phyloP scores from a whole-genome alignment of 23 red algal species.

The Pyropia yezoensis region DNA sequence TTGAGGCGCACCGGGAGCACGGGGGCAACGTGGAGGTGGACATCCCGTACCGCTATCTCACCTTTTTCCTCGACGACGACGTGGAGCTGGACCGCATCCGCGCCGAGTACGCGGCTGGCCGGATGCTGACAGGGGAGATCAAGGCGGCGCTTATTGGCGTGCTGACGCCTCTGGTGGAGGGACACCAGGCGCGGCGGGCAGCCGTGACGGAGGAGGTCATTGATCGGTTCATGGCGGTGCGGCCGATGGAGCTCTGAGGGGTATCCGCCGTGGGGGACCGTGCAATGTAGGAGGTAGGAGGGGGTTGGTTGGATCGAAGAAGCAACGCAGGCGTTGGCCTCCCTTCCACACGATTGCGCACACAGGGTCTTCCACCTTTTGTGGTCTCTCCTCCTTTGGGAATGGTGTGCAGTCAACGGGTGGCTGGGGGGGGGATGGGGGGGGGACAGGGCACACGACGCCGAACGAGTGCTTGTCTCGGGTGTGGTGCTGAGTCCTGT shows the following conservation, averaged over 20 bases:
- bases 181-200: constrained; percentile 57
- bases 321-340: no score
- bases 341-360: no score
- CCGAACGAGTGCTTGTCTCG: no score
- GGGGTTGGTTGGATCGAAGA: no score
- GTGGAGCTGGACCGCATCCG: constrained; percentile 56
- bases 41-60: constrained; percentile 85
- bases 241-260: constrained; percentile 44
- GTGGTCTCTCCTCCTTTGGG: no score
- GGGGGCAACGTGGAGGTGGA: constrained; percentile 76
- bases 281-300: no score
- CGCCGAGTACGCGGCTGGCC: constrained; percentile 53
- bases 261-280: no score
- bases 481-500: no score
- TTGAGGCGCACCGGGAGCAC: constrained; percentile 88
- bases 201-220: constrained; percentile 51
- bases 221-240: constrained; percentile 41
- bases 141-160: constrained; percentile 73
- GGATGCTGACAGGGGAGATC: constrained; percentile 94
- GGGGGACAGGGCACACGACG: no score
- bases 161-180: constrained; percentile 61
- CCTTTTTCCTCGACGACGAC: constrained; percentile 94
- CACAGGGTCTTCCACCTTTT: no score
- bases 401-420: no score
- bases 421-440: no score